Conservation (phyloP, 768 basidiomycete species). For the Zangia roseola region DNA sequence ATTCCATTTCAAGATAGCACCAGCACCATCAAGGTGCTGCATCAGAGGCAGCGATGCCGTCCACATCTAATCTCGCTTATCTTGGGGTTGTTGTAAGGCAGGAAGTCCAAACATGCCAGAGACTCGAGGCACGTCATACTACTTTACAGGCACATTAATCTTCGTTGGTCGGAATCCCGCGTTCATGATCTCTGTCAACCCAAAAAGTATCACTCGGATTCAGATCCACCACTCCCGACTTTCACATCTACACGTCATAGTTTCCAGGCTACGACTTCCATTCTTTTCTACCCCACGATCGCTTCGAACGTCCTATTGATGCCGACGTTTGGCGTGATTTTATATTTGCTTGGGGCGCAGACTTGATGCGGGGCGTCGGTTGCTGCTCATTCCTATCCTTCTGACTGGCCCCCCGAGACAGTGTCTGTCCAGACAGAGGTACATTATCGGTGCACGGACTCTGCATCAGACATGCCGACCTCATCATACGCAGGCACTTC, state of each 20-base stretch:
- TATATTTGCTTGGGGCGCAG: neutral
- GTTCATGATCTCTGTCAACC: too few species aligned
- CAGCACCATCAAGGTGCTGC: neutral
- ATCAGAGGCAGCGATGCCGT: neutral
- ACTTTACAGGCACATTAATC: too few species aligned
- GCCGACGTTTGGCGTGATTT: neutral
- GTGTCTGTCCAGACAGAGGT: neutral
- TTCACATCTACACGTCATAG: neutral
- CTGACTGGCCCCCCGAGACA: neutral
- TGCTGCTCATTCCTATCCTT: neutral
- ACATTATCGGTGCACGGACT: neutral
- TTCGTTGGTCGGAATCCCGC: too few species aligned
- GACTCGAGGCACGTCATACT: slow-evolving; percentile 6
- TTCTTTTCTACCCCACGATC: slow-evolving; percentile 6
- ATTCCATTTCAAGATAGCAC: slow-evolving; percentile 1
- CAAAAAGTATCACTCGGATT: neutral
- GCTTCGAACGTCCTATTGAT: neutral
- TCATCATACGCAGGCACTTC: neutral
- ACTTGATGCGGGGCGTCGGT: too few species aligned
- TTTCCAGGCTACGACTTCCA: slow-evolving; percentile 10
- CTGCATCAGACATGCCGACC: neutral
- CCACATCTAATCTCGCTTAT: neutral
- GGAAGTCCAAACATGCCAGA: neutral
- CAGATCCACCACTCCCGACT: neutral
- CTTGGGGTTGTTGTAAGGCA: too few species aligned